Base-by-base conservation (phyloP, 805 yeast genomes). In the Hagleromyces aurorensis region DNA sequence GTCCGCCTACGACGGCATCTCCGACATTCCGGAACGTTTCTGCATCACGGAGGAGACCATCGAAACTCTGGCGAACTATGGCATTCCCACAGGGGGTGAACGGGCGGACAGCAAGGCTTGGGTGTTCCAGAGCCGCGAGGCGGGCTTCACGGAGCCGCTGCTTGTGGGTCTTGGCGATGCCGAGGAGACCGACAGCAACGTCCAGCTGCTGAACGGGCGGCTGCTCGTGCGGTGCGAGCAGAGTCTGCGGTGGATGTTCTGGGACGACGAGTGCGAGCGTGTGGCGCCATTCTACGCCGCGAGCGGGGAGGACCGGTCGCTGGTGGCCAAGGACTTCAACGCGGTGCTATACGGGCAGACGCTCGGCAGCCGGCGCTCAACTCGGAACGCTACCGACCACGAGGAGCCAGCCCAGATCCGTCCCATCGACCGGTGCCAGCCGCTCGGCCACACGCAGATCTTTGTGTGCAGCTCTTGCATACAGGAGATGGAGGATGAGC, bases 241-340 rank as follows among this genome's bases (percentile, higher is more conserved):
- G 15, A 55, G 61, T 33, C 38, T 43, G 15, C 43, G 41, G 29
- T 57, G 62, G 62, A 52, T 51, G 28, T 56, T 50, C 35, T 50
- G 55, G 55, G 51, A 51, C 19, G 50, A 52, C n/a, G n/a, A n/a
- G n/a, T n/a, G n/a, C n/a, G n/a, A n/a, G n/a, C n/a, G 23, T 27
- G 10, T 13, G 23, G 9, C 26, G 29, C 7, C 12, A 27, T 12
- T 11, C 33, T 8, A 13, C n/a, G 29, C 28, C 13, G 29, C 10
- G 13, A 18, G 6, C 25, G 21, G 11, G 25, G 25, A 6, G 13
- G 27, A 29, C n/a, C 29, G 23, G 7, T 15, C 24, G 10, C 16
- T 38, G 18, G 32, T 37, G 10, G 36, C 36, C 16, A 36, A 36
- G 6, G 48, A 49, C 26, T 44, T 42, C 19, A 45, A 41, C 7